Evolutionary conservation across 2,329 filamentous ascomycete species (phyloP).

Genomic region (Neodidymelliopsis sp.): DNA sequence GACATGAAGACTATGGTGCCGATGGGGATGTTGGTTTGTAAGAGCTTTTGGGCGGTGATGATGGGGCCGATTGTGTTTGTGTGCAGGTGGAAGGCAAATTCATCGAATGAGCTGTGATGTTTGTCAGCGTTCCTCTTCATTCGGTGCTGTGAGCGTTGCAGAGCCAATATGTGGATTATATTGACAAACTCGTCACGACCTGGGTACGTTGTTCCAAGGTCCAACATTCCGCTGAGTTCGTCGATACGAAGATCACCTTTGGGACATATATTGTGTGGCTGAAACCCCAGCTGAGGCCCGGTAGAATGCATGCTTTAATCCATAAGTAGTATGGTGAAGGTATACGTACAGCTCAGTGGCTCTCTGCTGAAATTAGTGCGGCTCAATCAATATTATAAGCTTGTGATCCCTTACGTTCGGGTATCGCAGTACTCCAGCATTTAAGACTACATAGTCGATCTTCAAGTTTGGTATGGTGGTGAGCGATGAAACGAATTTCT

Average conservation of each 20-base stretch:
- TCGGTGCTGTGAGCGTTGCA: not conserved
- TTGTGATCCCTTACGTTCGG: constrained; percentile 57
- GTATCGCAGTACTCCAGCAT: constrained; percentile 64
- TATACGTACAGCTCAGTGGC: constrained; percentile 58
- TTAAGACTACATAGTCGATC: constrained; percentile 64
- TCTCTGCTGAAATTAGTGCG: constrained; percentile 52
- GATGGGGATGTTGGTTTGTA: constrained; percentile 57
- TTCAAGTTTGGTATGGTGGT: constrained; percentile 51
- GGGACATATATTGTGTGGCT: not conserved
- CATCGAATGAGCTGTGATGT: constrained; percentile 56
- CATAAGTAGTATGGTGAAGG: constrained; percentile 29
- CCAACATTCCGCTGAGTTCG: not conserved
- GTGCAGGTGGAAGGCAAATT: constrained; percentile 63
- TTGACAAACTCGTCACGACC: too few relatives aligned
- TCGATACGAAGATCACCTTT: not conserved
- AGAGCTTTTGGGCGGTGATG: constrained; percentile 61
- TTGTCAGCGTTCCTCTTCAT: constrained; percentile 5
- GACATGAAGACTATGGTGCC: constrained; percentile 64
- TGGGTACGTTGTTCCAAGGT: constrained; percentile 2
- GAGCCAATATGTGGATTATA: too few relatives aligned
- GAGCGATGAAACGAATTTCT: constrained; percentile 56
- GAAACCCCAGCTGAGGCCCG: constrained; percentile 17
- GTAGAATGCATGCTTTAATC: constrained; percentile 32
- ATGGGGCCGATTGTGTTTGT: constrained; percentile 68
- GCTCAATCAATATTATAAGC: constrained; percentile 15